These are phyloP conservation scores for Deinandra increscens DNA, from an alignment of 129 eudicot genomes.

Conservation along the genomic window DNA sequence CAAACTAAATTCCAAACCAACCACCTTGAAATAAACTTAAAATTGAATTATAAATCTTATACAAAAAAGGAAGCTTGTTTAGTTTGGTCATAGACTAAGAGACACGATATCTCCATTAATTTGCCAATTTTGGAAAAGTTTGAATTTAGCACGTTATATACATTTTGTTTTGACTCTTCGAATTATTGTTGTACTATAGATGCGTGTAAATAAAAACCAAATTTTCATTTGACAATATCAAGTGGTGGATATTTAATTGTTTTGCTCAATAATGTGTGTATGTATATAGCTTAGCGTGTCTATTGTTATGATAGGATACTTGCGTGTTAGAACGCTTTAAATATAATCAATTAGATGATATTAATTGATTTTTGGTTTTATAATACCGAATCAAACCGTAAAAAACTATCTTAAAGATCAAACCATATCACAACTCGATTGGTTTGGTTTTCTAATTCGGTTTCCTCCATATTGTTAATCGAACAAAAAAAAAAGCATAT, in stretches of 20 bases:
- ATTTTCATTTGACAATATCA: background rate
- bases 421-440: too few relatives aligned
- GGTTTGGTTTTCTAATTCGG: too few relatives aligned
- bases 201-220: background rate
- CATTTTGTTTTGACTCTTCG: conserved; percentile 1
- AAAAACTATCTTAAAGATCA: too few relatives aligned
- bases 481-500: too few relatives aligned
- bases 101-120: conserved; percentile 13
- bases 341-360: too few relatives aligned
- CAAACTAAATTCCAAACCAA: conserved; percentile 16
- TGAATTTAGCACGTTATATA: conserved; percentile 11
- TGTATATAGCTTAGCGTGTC: too few relatives aligned
- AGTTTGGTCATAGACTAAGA: background rate
- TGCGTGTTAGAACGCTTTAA: too few relatives aligned
- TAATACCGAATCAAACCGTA: too few relatives aligned
- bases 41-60: background rate
- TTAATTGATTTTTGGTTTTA: too few relatives aligned
- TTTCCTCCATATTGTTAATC: too few relatives aligned
- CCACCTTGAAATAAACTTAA: background rate
- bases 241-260: too few relatives aligned
- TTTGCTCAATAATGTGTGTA: background rate
- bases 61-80: conserved; percentile 9
- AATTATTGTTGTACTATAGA: conserved; percentile 21
- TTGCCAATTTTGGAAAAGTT: conserved; percentile 17
- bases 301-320: too few relatives aligned